A percentile compares a stretch with the other conserved stretches of the same genome.
phyloP scores from a whole-genome alignment of 2,329 filamentous ascomycete species.

The Penicillium sp. region DNA sequence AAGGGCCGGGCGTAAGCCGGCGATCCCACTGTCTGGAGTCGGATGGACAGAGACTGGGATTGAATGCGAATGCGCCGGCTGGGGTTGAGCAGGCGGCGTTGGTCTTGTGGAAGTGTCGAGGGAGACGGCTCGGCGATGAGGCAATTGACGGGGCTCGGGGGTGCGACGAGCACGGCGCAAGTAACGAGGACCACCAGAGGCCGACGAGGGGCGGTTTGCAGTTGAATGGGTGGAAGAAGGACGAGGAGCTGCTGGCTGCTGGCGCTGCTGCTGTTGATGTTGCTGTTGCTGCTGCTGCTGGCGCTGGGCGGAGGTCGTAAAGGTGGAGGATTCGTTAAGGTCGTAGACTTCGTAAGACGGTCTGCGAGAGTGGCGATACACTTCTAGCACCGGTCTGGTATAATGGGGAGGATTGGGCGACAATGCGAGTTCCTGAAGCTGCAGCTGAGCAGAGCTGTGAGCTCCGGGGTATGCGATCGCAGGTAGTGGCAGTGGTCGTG shows the following conservation, averaged over 20 bases:
- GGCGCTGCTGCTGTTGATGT: slow-evolving; percentile 43
- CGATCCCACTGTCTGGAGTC: slow-evolving; percentile 22
- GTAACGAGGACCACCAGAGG: slow-evolving; percentile 56
- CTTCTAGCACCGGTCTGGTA: slow-evolving; percentile 35
- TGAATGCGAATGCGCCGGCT: slow-evolving; percentile 29
- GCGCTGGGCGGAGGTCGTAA: slow-evolving; percentile 42
- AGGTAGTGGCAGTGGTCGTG: not conserved
- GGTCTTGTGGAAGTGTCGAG: slow-evolving; percentile 44
- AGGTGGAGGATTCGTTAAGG: slow-evolving; percentile 53
- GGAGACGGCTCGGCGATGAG: slow-evolving; percentile 49
- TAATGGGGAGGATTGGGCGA: slow-evolving; percentile 34
- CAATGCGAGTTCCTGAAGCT: slow-evolving; percentile 37
- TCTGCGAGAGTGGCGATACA: slow-evolving; percentile 49
- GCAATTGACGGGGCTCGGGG: slow-evolving; percentile 50
- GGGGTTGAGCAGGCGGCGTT: slow-evolving; percentile 28
- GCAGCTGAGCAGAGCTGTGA: not conserved
- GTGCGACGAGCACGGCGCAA: slow-evolving; percentile 58
- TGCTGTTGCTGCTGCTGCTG: no score
- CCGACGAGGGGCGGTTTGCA: slow-evolving; percentile 55
- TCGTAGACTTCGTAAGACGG: slow-evolving; percentile 60
- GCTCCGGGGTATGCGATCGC: slow-evolving; percentile 14
- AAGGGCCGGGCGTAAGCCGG: slow-evolving; percentile 33
- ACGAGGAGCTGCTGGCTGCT: slow-evolving; percentile 48
- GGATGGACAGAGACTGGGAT: slow-evolving; percentile 33
- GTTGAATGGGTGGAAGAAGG: slow-evolving; percentile 51